Base-by-base conservation (phyloP, 306 rosid genomes). In the Cucurbita argyrosperma region DNA sequence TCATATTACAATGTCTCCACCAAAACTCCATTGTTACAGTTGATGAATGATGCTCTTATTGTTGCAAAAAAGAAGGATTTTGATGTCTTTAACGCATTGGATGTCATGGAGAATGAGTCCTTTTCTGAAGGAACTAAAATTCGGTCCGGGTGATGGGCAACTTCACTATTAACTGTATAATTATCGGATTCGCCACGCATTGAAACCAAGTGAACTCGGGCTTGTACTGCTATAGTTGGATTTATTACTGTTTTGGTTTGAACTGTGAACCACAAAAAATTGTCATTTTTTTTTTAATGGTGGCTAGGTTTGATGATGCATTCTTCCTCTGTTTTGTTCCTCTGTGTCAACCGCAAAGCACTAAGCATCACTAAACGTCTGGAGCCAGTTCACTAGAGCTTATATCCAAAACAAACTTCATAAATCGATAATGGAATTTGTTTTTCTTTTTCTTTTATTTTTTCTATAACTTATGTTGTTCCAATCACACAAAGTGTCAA, bases 31-130 rank as follows among this genome's bases (percentile, higher is more conserved):
- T 65, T 90, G 82, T 76, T 83, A 71, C 95, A 87, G 82, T 78
- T 90, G 82, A 88, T 90, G 95, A 90, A 90, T 56, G 96, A 88
- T 69, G 92, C 86, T 30, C 92, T 90, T 23, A 84, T 90, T 40
- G 82, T 88, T 5, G 95, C 96, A 14, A 90, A 87, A 76, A 90
- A 76, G 74, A 90, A 81, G 78, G 89, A 85, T 49, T 90, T 82
- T 56, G 96, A 90, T 74, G 96, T 90, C 49, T 90, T 90, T 84
- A 90, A 90, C 14, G 96, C 95, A 3, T 78, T 90, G 84, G 96
- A 90, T 75, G 87, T 90, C 62, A 90, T 90, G 96, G 85, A 88
- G 78, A 90, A 90, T 37, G 95, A 81, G 64, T 38, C 83, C 23
- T 79, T 87, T 87, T 74, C 76, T 87, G 74, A 83, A 85, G 71